phyloP scores from a whole-genome alignment of 257 asterid species.

The Jacaranda mimosifolia region DNA sequence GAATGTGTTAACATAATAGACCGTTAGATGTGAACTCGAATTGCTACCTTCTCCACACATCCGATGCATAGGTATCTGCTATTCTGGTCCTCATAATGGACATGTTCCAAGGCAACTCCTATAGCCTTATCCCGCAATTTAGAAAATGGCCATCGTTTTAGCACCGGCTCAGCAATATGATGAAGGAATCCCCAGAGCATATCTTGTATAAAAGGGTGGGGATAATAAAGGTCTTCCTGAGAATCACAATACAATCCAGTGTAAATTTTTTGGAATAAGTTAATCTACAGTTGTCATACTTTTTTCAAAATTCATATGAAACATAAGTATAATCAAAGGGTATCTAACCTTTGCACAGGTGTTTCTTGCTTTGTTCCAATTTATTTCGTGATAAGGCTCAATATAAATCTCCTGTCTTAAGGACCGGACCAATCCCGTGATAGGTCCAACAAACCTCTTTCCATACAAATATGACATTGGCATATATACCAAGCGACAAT shows the following conservation, averaged over 20 bases:
- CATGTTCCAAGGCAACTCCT: slow-evolving; percentile 52
- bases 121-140: slow-evolving; percentile 53
- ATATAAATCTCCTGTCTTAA: slow-evolving; percentile 51
- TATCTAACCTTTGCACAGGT: slow-evolving; percentile 57
- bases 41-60: slow-evolving; percentile 53
- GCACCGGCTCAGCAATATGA: slow-evolving; percentile 53
- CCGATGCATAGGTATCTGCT: slow-evolving; percentile 63
- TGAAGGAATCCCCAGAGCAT: slow-evolving; percentile 59
- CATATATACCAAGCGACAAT: slow-evolving; percentile 60
- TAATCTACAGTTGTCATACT: no score
- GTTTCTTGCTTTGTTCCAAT: slow-evolving; percentile 61
- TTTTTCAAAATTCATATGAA: background rate
- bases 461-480: slow-evolving; percentile 78
- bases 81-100: slow-evolving; percentile 61
- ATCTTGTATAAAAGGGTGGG: slow-evolving; percentile 65
- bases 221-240: slow-evolving; percentile 67
- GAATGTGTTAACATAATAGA: background rate
- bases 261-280: background rate
- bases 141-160: slow-evolving; percentile 61
- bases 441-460: slow-evolving; percentile 59
- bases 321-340: background rate
- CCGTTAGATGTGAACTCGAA: background rate
- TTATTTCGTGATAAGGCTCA: slow-evolving; percentile 46
- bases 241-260: background rate
- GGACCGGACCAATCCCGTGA: slow-evolving; percentile 32